Conservation (phyloP, 1,284 basidiomycete species). For the Pseudozyma tsukubaensis region DNA sequence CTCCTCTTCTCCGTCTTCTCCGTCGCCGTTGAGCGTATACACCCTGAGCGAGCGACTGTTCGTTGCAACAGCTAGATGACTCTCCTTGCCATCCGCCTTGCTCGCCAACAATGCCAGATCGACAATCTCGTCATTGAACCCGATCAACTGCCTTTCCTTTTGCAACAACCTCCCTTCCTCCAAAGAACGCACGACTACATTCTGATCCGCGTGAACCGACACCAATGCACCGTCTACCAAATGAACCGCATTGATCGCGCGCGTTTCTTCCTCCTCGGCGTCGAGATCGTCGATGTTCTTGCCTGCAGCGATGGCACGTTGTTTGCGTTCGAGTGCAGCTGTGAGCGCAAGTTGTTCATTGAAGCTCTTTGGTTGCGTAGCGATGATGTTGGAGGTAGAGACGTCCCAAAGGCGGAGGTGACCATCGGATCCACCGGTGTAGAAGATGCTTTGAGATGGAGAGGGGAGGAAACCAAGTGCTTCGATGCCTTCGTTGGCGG, state of each 20-base stretch:
- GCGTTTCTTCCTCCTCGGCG: constrained; percentile 53
- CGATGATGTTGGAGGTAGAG: constrained; percentile 32
- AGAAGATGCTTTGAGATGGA: constrained; percentile 73
- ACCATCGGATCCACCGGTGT: constrained; percentile 60
- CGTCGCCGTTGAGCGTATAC: constrained; percentile 73
- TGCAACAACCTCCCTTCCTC: constrained; percentile 74
- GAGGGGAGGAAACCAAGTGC: constrained; percentile 54
- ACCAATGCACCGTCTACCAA: constrained; percentile 72
- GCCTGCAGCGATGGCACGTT: constrained; percentile 11
- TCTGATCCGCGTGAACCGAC: constrained; percentile 91
- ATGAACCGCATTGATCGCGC: constrained; percentile 60
- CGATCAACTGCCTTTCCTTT: constrained; percentile 78
- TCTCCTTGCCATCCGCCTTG: constrained; percentile 70
- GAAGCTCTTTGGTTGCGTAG: constrained; percentile 26
- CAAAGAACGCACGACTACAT: constrained; percentile 79
- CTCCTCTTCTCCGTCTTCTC: constrained; percentile 46
- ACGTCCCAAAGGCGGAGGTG: constrained; percentile 59
- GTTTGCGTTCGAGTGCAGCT: constrained; percentile 6
- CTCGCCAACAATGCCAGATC: constrained; percentile 74
- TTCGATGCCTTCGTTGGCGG: constrained; percentile 63
- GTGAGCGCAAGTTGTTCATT: constrained; percentile 25
- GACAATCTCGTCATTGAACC: constrained; percentile 98
- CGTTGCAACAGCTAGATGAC: constrained; percentile 89
- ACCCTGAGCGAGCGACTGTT: constrained; percentile 92
- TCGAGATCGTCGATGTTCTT: constrained; percentile 14